A percentile compares a stretch with the other conserved stretches of the same genome.
Conservation (phyloP, 2,329 filamentous ascomycete genomes). For the Periconia digitata region DNA sequence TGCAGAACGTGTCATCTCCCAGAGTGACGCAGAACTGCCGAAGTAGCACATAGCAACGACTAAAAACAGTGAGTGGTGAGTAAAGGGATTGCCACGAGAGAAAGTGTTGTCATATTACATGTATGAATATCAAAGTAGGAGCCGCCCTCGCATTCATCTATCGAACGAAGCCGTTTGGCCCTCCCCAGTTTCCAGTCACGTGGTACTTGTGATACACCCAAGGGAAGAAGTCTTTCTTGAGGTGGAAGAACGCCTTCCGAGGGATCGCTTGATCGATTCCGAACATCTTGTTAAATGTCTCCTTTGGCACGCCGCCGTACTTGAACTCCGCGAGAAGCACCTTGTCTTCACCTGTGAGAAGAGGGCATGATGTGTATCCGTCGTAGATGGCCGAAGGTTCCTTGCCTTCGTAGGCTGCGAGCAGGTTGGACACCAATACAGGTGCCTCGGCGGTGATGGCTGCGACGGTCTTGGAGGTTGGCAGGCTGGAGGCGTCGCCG, state of each 20-base stretch:
- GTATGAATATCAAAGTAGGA: neutral
- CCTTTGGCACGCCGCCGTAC: slow-evolving; percentile 64
- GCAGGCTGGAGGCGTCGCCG: slow-evolving; percentile 41
- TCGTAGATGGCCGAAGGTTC: slow-evolving; percentile 31
- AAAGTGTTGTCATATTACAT: no score
- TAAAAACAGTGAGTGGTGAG: no score
- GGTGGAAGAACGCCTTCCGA: slow-evolving; percentile 59
- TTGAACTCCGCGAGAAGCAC: slow-evolving; percentile 67
- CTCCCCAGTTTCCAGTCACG: slow-evolving; percentile 65
- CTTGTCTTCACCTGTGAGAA: slow-evolving; percentile 57
- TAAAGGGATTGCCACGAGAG: no score
- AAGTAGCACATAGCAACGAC: no score
- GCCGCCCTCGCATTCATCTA: slow-evolving; percentile 5
- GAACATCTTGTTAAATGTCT: slow-evolving; percentile 59
- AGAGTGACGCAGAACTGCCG: no score
- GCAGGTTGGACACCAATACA: slow-evolving; percentile 39
- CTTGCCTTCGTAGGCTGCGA: slow-evolving; percentile 30
- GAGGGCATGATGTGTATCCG: slow-evolving; percentile 45
- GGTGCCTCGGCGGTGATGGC: slow-evolving; percentile 43
- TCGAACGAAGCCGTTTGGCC: slow-evolving; percentile 55
- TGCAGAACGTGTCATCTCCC: no score
- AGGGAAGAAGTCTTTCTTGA: slow-evolving; percentile 69
- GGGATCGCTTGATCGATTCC: slow-evolving; percentile 61
- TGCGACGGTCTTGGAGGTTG: slow-evolving; percentile 44
- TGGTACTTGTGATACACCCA: slow-evolving; percentile 65